Evolutionary conservation across 345 rosid genomes (phyloP), one percentile per base, ranked within the genome.

Genomic region (Populus davidiana): DNA sequence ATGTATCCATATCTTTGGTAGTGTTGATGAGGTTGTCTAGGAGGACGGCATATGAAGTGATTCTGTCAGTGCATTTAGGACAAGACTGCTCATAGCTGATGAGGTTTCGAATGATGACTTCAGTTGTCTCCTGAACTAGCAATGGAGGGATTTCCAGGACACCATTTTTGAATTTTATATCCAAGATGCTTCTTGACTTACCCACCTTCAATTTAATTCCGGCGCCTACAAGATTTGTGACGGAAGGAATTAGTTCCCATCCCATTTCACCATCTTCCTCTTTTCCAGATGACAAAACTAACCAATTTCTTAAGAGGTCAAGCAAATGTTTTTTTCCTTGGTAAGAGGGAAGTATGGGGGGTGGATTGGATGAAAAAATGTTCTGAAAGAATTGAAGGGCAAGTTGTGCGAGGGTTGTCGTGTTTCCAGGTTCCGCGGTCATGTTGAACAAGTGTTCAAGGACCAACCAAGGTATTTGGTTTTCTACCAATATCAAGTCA

Each of bases 401-500:
- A 27, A 27, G 27, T 27, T 27, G 21, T 12, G 50, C 54, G 50
- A 64, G 75, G 6, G 76, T 18, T 49, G 50, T 17, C 33, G 11
- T 18, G 4, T 21, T 18, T 36, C 39, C 23, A 6, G 25, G 62
- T 17, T 29, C 18, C 41, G 29, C 5, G 2, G 86, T 78, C 62
- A 23, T 5, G 0, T 33, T 43, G 67, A 74, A 84, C 70, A 86
- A 35, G 62, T 33, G 44, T 18, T 82, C 78, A 4, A 84, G 83
- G 23, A 84, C 85, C 0, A 71, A 14, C 83, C 82, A 80, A 1
- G 83, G 85, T 2, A 81, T 70, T 49, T 82, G 82, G 23, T 86
- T 86, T 33, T 82, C 86, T 0, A 85, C 81, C 82, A 86, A 77
- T 59, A 84, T 77, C 70, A 86, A 50, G 36, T 84, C 87, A 36